These are phyloP conservation scores for Neurospora tetrasperma DNA, from an alignment of 495 filamentous ascomycete species.

Conservation along the genomic window DNA sequence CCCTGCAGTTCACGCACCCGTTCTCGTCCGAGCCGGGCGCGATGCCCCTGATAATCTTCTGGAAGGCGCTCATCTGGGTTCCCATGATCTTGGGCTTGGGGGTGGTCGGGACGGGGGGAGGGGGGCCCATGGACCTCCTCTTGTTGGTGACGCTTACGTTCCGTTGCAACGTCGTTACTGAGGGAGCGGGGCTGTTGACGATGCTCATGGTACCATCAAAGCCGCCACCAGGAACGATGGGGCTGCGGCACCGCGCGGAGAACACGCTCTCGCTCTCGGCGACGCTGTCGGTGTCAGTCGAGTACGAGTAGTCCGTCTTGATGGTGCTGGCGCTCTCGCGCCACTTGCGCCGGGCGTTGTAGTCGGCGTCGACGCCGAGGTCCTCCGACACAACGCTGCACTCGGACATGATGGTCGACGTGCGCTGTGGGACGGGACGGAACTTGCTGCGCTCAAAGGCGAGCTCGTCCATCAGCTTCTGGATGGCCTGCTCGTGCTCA, in stretches of 20 bases:
- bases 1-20: constrained; percentile 50
- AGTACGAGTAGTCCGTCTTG: constrained; percentile 40
- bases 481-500: constrained; percentile 56
- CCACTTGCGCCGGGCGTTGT: constrained; percentile 27
- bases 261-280: constrained; percentile 52
- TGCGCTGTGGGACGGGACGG: constrained; percentile 17
- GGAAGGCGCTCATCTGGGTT: constrained; percentile 35
- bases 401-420: constrained; percentile 8
- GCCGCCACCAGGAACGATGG: neutral
- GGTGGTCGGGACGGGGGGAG: neutral
- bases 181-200: constrained; percentile 7
- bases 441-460: constrained; percentile 41
- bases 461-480: constrained; percentile 52
- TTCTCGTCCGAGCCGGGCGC: constrained; percentile 19
- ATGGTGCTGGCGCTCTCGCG: constrained; percentile 43
- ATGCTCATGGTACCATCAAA: constrained; percentile 25
- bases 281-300: constrained; percentile 45
- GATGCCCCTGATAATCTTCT: constrained; percentile 41
- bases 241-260: constrained; percentile 42
- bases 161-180: neutral
- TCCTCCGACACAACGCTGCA: constrained; percentile 37
- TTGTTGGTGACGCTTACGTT: neutral
- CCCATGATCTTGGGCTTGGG: neutral
- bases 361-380: constrained; percentile 41
- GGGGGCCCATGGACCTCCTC: neutral